phyloP scores from a whole-genome alignment of 192 early-diverging fungal species.

The Coemansia sp. region DNA sequence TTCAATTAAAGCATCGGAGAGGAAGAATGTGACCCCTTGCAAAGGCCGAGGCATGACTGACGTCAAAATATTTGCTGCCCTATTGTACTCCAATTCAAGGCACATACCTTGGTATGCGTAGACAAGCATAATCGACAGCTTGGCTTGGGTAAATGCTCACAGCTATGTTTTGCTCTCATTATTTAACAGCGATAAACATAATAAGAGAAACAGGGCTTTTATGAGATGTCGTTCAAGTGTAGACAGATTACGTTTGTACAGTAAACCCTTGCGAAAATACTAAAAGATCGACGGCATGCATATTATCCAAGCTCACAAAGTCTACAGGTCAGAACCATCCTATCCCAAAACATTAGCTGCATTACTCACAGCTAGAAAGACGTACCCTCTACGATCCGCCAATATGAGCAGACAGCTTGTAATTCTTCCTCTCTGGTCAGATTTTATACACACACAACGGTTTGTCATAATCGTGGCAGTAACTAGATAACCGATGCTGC shows the following conservation, averaged over 20 bases:
- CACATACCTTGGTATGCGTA: not conserved
- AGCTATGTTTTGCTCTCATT: not conserved
- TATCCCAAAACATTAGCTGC: conserved; percentile 7
- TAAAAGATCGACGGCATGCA: not conserved
- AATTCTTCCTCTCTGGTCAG: not conserved
- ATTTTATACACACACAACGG: not conserved
- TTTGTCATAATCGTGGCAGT: not conserved
- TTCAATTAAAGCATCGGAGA: conserved; percentile 6
- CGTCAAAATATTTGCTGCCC: not conserved
- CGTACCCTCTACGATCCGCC: not conserved
- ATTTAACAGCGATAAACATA: not conserved
- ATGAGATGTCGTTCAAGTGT: not conserved
- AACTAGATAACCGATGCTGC: conserved; percentile 9
- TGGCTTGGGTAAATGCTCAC: not conserved
- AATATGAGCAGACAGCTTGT: not conserved
- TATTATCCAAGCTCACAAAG: not conserved
- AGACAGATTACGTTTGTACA: not conserved
- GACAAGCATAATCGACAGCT: not conserved
- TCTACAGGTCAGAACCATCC: not conserved
- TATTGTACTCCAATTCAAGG: not conserved
- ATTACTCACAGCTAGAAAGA: not conserved
- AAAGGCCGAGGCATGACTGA: conserved; percentile 8
- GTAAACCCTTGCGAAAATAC: not conserved
- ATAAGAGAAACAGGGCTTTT: not conserved
- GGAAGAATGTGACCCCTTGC: not conserved